Conservation (phyloP, 192 early-diverging fungal genomes). For the Haplosporangium gracile region DNA sequence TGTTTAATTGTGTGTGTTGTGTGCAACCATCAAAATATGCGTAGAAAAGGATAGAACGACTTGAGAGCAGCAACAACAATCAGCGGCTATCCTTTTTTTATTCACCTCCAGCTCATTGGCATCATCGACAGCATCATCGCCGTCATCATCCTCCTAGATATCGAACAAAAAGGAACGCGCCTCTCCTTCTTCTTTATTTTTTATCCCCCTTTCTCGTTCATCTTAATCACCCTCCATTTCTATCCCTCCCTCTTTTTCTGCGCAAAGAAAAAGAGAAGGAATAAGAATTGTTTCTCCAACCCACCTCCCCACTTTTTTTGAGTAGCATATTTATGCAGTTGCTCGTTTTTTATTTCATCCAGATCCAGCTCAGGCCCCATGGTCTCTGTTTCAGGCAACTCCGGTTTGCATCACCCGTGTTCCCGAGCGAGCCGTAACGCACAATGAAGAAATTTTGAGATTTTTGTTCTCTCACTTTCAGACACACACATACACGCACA, state of each 20-base stretch:
- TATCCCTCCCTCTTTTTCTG: neutral
- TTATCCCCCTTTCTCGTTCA: neutral
- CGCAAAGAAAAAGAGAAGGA: neutral
- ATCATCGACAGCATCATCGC: neutral
- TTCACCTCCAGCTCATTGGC: neutral
- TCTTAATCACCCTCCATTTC: neutral
- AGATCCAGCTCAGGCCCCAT: neutral
- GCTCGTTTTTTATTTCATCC: neutral
- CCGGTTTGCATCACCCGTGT: neutral
- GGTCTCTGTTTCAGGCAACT: neutral
- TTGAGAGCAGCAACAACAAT: neutral
- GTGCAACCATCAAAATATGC: neutral
- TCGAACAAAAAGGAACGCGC: neutral
- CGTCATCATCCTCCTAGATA: constrained; percentile 1
- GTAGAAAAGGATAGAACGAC: neutral
- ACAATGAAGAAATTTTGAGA: neutral
- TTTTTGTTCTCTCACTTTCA: neutral
- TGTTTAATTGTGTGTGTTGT: neutral
- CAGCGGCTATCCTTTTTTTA: neutral
- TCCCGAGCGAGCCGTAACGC: neutral
- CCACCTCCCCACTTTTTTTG: neutral
- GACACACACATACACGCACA: neutral
- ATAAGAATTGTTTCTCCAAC: neutral
- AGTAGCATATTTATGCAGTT: neutral
- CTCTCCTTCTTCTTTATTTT: neutral